Evolutionary conservation across 163 green algal species (phyloP), one percentile per base, ranked within the genome.

Genomic region (Trebouxiophyceae sp.): DNA sequence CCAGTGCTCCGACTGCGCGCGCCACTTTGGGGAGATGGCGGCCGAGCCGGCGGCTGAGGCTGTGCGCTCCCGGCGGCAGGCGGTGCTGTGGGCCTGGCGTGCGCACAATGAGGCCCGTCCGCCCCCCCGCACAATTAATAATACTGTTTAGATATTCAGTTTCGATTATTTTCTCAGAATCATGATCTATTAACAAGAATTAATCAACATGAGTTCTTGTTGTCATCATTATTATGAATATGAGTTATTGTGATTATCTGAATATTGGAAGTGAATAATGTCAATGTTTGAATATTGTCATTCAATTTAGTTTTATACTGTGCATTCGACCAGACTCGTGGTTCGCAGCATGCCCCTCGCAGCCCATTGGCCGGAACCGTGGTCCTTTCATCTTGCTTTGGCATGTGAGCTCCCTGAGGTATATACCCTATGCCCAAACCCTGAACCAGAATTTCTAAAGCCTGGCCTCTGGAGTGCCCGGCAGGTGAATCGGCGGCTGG

Each of bases 81-180:
- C 78, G 2, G 70, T 82, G 19, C 60, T 92, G n/a, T 93, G 86
- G 86, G 32, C 84, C 32, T 93, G 86, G 86, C 63, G 65, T 12
- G 74, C 75, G 2, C 86, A 93, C 75, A 93, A 93, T 62, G 60
- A 56, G 45, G 79, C 79, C 54, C 71, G 63, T 27, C 12, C 56
- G 24, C 24, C 23, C 5, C 33, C 31, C 20, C 22, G 8, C 3
- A 3, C 24, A n/a, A n/a, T n/a, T n/a, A n/a, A n/a, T n/a, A n/a
- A n/a, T n/a, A n/a, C n/a, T 4, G 19, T 22, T 2, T 2, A 23
- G 5, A 30, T 20, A n/a, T 6, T 30, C 23, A 29, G 16, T 20
- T 59, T 31, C 12, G 8, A 62, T 24, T 20, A 22, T 44, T 62
- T 24, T 31, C 33, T 20, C 8, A 64, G 57, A n/a, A 64, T 54